These are phyloP conservation scores for Ceriops zippeliana DNA, from an alignment of 345 rosid genomes.

Conservation along the genomic window DNA sequence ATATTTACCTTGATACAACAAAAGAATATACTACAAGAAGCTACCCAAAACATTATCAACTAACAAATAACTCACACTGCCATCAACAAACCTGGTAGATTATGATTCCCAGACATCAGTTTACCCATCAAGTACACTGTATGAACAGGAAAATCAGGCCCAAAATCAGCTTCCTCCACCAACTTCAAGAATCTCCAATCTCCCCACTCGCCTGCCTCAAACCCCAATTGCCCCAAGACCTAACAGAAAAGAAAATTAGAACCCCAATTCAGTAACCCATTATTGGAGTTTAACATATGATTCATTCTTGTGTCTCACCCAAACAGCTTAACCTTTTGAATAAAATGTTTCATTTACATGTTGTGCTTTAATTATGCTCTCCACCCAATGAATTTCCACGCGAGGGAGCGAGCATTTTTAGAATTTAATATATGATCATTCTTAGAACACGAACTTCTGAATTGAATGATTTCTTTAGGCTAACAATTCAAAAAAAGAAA, in stretches of 20 bases:
- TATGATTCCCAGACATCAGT: constrained; percentile 24
- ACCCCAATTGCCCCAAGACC: constrained; percentile 56
- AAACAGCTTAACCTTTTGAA: too few relatives aligned
- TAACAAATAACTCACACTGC: not conserved
- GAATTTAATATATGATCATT: too few relatives aligned
- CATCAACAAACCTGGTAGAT: constrained; percentile 42
- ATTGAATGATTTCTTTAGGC: too few relatives aligned
- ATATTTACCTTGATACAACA: not conserved
- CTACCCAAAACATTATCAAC: not conserved
- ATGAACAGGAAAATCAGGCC: constrained; percentile 52
- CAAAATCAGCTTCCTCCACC: constrained; percentile 78
- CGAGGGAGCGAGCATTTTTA: too few relatives aligned
- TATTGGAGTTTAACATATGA: not conserved
- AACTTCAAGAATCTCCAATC: constrained; percentile 59
- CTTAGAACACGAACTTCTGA: too few relatives aligned
- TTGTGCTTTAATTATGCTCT: too few relatives aligned
- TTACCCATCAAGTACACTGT: constrained; percentile 53
- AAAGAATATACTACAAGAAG: not conserved
- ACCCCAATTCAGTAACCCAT: not conserved
- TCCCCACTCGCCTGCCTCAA: constrained; percentile 34
- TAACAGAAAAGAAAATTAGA: constrained; percentile 17
- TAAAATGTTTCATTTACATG: too few relatives aligned
- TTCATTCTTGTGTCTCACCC: too few relatives aligned
- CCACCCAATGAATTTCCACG: too few relatives aligned
- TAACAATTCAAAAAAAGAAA: not conserved